Evolutionary conservation across 345 rosid genomes (phyloP).

Genomic region (Schrenkiella parvula): DNA sequence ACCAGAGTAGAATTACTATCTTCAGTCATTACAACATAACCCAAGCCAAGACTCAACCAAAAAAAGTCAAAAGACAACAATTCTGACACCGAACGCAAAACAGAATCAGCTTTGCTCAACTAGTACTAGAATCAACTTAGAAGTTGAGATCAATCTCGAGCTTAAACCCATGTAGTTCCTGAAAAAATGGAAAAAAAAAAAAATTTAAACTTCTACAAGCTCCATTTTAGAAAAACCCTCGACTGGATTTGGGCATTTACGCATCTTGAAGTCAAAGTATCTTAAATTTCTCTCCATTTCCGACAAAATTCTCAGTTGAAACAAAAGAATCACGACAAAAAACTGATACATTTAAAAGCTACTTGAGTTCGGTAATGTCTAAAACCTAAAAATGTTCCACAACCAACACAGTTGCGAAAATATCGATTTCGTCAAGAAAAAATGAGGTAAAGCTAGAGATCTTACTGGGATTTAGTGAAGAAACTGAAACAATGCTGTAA

Average conservation of each 20-base stretch:
- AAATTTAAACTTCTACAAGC: background rate
- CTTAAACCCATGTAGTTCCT: background rate
- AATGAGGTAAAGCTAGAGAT: background rate
- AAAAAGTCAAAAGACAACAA: background rate
- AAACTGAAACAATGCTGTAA: conserved; percentile 17
- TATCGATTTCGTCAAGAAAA: background rate
- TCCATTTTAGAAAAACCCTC: background rate
- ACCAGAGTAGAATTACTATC: background rate
- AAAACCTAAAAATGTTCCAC: background rate
- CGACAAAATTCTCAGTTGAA: background rate
- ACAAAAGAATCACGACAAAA: background rate
- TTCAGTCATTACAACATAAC: background rate
- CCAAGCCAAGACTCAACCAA: background rate
- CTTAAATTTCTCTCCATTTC: conserved; percentile 7
- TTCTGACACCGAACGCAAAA: background rate
- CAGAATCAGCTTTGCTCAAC: background rate
- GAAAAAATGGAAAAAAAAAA: background rate
- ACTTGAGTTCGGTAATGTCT: background rate
- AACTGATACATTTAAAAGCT: background rate
- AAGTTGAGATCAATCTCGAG: background rate
- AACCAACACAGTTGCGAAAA: background rate
- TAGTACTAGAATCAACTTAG: background rate
- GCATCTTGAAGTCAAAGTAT: conserved; percentile 19
- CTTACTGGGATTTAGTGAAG: conserved; percentile 11
- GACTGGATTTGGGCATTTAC: conserved; percentile 1